Evolutionary conservation across 768 basidiomycete species (phyloP), one percentile per base, ranked within the genome.

Genomic region (Sporobolomyces roseus): DNA sequence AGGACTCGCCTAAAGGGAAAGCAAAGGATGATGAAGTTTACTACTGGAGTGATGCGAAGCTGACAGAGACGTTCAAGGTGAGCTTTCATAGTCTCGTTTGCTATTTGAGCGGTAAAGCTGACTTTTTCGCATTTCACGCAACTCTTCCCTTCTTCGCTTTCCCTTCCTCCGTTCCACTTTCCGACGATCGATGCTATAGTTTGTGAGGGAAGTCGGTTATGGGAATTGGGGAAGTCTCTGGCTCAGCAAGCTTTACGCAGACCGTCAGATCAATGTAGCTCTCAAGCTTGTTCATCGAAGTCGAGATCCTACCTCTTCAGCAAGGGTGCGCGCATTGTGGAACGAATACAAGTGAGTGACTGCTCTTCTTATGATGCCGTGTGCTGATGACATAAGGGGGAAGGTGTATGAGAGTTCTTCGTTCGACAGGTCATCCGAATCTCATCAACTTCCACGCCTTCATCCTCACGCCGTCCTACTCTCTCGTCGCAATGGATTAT

Each of bases 381-480:
- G n/a, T n/a, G n/a, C n/a, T n/a, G n/a, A n/a, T n/a, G n/a, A n/a
- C n/a, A n/a, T n/a, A n/a, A n/a, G n/a, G n/a, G n/a, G n/a, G n/a
- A n/a, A 74, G 74, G 83, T 88, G 93, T 74, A 86, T 97, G 66
- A 84, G 89, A 74, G 82, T 86, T 16, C 86, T 97, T 78, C 89
- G 88, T 80, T 80, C 85, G 51, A 88, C 91, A 74, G 86, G 87
- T 13, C 94, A 97, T 77, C 93, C 92, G 0, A 89, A 90, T 68
- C 88, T 98, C 79, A 89, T 98, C 69, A 85, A 86, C 16, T 97
- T 98, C 79, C 87, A 93, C 75, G 88, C 89, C 5, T 97, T 98
- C 52, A 59, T 75, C 59, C 66, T 75, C 43, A 70, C 74, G 3
- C 74, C 76, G 1, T 60, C 56, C 36, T 48, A 43, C 45, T 33